Percentiles rank a stretch among this genome's conserved stretches.
Conservation (phyloP, 2,329 filamentous ascomycete genomes). For the Cadophora gregata region DNA sequence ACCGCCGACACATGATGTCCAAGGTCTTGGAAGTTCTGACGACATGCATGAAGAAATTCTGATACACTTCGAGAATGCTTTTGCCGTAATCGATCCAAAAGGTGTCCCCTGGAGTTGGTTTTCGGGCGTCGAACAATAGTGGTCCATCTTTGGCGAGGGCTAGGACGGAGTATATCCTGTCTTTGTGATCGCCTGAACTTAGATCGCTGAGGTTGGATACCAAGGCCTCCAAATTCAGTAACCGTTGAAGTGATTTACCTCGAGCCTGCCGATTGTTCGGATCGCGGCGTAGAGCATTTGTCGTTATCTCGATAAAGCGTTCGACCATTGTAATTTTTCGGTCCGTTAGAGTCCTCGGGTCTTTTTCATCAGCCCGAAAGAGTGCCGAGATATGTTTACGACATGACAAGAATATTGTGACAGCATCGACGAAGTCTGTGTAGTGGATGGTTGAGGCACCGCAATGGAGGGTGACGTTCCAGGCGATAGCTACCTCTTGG, state of each 20-base stretch:
- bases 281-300: constrained; percentile 21
- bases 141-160: constrained; percentile 26
- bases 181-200: constrained; percentile 15
- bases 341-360: constrained; percentile 20
- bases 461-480: constrained; percentile 42
- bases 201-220: constrained; percentile 23
- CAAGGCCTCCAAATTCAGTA: constrained; percentile 25
- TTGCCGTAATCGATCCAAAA: constrained; percentile 22
- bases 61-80: constrained; percentile 21
- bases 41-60: constrained; percentile 25
- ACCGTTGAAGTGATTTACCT: constrained; percentile 8
- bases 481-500: constrained; percentile 30
- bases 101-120: background rate
- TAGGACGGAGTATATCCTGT: constrained; percentile 28
- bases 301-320: constrained; percentile 29
- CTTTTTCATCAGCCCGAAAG: constrained; percentile 11
- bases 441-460: constrained; percentile 23
- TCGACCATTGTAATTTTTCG: constrained; percentile 25
- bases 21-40: constrained; percentile 17
- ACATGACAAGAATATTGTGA: constrained; percentile 27
- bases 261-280: too few species aligned
- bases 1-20: constrained; percentile 29
- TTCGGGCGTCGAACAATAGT: constrained; percentile 1
- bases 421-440: constrained; percentile 29
- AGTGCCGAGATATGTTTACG: constrained; percentile 15